Percentiles rank a stretch among this genome's conserved stretches.
These are phyloP conservation scores for Psilocybe azurescens DNA, from an alignment of 768 basidiomycete species.

Conservation along the genomic window DNA sequence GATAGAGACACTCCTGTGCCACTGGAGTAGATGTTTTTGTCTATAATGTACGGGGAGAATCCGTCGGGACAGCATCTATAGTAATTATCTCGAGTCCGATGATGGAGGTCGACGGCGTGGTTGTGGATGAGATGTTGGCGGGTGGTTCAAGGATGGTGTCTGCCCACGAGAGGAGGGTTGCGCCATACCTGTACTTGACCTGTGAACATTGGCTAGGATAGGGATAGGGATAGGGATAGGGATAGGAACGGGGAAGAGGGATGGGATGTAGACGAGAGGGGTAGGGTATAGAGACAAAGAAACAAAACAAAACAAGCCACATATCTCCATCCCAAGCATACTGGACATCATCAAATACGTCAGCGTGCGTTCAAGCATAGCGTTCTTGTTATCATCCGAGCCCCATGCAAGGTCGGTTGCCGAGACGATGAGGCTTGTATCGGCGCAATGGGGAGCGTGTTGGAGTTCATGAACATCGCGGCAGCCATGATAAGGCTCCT, in stretches of 20 bases:
- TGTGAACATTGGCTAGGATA: conserved; percentile 27
- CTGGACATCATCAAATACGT: conserved; percentile 92
- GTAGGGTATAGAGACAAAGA: neutral
- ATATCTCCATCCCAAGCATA: conserved; percentile 93
- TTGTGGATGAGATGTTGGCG: neutral
- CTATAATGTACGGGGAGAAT: too few species aligned
- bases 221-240: neutral
- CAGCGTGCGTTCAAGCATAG: conserved; percentile 91
- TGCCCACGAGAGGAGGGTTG: conserved; percentile 78
- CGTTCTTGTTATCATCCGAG: conserved; percentile 76
- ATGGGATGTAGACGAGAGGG: neutral
- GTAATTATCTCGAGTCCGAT: conserved; percentile 16
- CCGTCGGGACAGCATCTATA: too few species aligned
- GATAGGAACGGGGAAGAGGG: neutral
- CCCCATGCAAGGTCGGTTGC: conserved; percentile 87
- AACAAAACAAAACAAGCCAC: conserved; percentile 30
- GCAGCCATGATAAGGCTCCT: conserved; percentile 84
- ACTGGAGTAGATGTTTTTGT: too few species aligned
- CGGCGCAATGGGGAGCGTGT: conserved; percentile 57
- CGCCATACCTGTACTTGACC: conserved; percentile 94
- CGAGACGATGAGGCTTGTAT: conserved; percentile 54
- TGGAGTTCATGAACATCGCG: conserved; percentile 93
- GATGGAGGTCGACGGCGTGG: neutral
- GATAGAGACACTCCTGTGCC: too few species aligned
- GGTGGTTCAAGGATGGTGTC: conserved; percentile 43